Conservation (phyloP, 2,329 filamentous ascomycete genomes). For the Decorospora gaudefroyi region DNA sequence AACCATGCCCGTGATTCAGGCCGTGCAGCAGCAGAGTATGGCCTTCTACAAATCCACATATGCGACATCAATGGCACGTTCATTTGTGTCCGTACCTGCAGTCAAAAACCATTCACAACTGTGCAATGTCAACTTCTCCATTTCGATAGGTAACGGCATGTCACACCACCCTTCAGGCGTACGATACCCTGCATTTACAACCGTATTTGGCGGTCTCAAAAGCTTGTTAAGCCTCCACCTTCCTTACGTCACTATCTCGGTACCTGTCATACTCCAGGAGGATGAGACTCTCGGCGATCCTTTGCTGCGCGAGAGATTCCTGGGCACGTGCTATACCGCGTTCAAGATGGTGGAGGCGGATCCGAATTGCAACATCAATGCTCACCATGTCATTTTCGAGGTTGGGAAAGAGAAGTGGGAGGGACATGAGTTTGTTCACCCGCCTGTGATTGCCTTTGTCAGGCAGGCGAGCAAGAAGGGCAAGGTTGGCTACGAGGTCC, state of each 20-base stretch:
- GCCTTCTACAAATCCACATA: not conserved
- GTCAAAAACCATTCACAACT: not conserved
- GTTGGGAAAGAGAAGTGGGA: not conserved
- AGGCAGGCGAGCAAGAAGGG: not conserved
- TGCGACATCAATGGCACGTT: not conserved
- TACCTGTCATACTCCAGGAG: not conserved
- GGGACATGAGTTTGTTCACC: not conserved
- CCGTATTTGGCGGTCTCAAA: not conserved
- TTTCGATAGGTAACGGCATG: not conserved
- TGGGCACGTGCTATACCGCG: not conserved
- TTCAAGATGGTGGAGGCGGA: not conserved
- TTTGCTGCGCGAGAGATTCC: not conserved
- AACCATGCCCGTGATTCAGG: not conserved
- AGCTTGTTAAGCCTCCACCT: not conserved
- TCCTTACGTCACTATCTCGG: not conserved
- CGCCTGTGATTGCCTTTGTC: slow-evolving; percentile 1
- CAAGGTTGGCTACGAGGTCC: not conserved
- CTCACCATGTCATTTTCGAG: slow-evolving; percentile 3
- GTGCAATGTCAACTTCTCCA: not conserved
- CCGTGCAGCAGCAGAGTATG: not conserved
- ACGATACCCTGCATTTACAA: not conserved
- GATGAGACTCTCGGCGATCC: not conserved
- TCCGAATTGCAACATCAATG: not conserved
- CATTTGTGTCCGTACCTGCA: not conserved
- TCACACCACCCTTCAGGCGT: not conserved